phyloP scores from a whole-genome alignment of 148 eudicot genomes.

The Persicaria tinctoria region DNA sequence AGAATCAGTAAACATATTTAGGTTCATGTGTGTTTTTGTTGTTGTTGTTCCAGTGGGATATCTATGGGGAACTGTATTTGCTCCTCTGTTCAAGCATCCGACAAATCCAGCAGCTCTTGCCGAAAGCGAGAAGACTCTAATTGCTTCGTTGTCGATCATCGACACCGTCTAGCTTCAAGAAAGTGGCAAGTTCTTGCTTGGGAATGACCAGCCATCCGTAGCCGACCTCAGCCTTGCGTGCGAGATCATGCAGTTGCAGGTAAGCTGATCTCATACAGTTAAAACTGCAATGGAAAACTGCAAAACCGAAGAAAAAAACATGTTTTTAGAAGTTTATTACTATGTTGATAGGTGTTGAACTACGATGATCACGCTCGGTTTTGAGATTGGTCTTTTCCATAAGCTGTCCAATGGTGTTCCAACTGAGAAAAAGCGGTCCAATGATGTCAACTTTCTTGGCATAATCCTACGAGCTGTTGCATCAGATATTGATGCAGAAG shows the following conservation, averaged over 20 bases:
- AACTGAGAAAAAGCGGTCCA: background rate
- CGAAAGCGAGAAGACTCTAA: conserved; percentile 17
- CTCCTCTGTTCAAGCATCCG: conserved; percentile 17
- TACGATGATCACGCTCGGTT: conserved; percentile 27
- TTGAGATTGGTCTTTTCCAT: conserved; percentile 50
- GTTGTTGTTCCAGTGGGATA: conserved; percentile 21
- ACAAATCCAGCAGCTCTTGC: conserved; percentile 11
- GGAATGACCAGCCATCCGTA: conserved; percentile 25
- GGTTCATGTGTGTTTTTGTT: background rate
- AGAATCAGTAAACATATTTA: background rate
- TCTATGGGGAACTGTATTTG: conserved; percentile 17
- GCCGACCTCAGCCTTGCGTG: conserved; percentile 29
- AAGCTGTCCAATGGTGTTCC: conserved; percentile 27
- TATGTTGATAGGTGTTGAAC: conserved; percentile 16
- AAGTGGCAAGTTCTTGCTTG: conserved; percentile 21
- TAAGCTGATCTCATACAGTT: background rate
- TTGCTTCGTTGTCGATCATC: conserved; percentile 11
- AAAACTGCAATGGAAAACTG: no score
- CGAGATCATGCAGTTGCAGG: conserved; percentile 30
- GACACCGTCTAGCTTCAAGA: conserved; percentile 26
- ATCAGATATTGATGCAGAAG: conserved; percentile 58
- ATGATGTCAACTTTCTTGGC: conserved; percentile 43
- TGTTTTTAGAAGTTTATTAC: no score
- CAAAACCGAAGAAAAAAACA: background rate
- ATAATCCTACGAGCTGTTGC: conserved; percentile 47